Base-by-base conservation (phyloP, 176 grass and related monocot species). In the Aegilops longissima region DNA sequence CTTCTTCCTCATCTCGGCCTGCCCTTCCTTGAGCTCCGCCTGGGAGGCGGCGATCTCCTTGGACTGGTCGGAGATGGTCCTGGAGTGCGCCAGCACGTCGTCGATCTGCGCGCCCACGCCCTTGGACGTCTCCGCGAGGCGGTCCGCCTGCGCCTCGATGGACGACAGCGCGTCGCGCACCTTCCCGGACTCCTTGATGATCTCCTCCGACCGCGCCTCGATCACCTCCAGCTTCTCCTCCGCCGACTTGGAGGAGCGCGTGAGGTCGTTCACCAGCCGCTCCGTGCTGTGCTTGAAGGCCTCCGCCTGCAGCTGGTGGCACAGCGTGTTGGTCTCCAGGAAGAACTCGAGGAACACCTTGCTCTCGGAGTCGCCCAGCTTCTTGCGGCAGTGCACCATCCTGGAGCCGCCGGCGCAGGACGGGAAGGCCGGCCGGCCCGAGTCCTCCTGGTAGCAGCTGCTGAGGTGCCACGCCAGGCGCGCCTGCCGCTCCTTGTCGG, bases 221-320 rank as follows among this genome's bases (percentile, higher is more conserved):
- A 99, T 91, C 68, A 79, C 91, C 81, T 86, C 92, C 12, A 99
- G 88, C 79, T 96, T 96, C 78, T 93, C 88, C 65, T 90, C 90
- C 0, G 94, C 94, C 0, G 83, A 99, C 9, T 88, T 90, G 25
- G 93, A 91, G 9, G 92, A 84, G 68, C 61, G 78, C 18, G 90
- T 66, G 9, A 99, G 81, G 70, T 91, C 94, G 69, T 96, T 99
- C 20, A 99, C 70, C n/a, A 99, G 79, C 71, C 74, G 91, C 84
- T 99, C 88, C 0, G 97, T 94, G 18, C 61, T 93, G 17, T 88
- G 90, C 80, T 96, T 95, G 94, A 96, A 99, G 14, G 90, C 92
- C 82, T 99, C 97, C 38, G 94, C 91, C 93, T 99, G 97, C 45
- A 99, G 74, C 61, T 99, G 97, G 80, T 99, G 97, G 87, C 97